A percentile compares a stretch with the other conserved stretches of the same genome.
These are phyloP conservation scores for Acanthamoeba castellanii DNA, from an alignment of 208 protist species.

Conservation along the genomic window DNA sequence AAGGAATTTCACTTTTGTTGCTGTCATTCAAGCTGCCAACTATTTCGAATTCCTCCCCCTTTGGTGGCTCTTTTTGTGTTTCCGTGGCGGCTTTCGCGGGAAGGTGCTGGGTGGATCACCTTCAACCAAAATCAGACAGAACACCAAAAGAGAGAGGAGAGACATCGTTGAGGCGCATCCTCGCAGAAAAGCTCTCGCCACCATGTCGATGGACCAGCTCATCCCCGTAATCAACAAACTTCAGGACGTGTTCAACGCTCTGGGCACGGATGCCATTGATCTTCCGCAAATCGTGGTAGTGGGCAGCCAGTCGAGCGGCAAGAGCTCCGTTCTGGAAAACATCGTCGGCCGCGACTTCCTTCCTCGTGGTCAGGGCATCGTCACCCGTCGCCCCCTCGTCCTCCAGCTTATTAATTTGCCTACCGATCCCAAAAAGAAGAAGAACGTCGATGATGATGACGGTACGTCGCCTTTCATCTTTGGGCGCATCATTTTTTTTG, in stretches of 20 bases:
- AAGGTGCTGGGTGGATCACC: too few species aligned
- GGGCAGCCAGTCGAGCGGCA: constrained; percentile 96
- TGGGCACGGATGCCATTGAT: constrained; percentile 94
- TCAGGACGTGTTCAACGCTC: constrained; percentile 92
- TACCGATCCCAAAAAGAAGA: constrained; percentile 14
- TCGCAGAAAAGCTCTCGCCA: background rate
- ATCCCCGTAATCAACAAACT: constrained; percentile 98
- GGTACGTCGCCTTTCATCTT: constrained; percentile 56
- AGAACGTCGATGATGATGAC: constrained; percentile 73
- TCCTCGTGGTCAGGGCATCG: constrained; percentile 98
- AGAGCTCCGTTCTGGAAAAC: constrained; percentile 99
- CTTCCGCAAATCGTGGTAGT: constrained; percentile 99
- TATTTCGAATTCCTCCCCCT: too few species aligned
- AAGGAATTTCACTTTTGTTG: background rate
- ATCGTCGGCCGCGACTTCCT: constrained; percentile 99
- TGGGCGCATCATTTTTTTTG: too few species aligned
- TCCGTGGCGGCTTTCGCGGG: too few species aligned
- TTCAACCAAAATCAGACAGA: background rate
- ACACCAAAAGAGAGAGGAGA: background rate
- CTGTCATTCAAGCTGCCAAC: too few species aligned
- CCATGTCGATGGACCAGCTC: constrained; percentile 94
- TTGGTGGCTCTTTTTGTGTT: too few species aligned
- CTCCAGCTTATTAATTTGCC: constrained; percentile 96
- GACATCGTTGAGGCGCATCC: background rate
- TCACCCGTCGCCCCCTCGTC: constrained; percentile 98